These are phyloP conservation scores for Cyberlindnera lachancei DNA, from an alignment of 805 yeast species.

Conservation along the genomic window DNA sequence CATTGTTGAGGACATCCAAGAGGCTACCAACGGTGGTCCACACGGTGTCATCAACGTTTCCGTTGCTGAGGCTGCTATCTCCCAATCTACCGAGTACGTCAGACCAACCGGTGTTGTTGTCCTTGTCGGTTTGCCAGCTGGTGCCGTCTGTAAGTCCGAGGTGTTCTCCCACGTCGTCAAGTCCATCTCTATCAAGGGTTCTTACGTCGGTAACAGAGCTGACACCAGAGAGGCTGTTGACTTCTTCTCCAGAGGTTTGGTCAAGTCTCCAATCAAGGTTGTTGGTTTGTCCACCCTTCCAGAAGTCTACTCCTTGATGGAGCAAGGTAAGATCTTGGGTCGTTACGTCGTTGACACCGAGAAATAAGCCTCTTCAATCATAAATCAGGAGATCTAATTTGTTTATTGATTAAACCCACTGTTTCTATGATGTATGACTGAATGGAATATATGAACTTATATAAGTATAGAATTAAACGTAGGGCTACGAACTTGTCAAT, in stretches of 20 bases:
- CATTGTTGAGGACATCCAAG: slow-evolving; percentile 45
- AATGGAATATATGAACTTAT: too few species aligned
- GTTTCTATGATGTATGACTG: too few species aligned
- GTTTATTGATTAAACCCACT: too few species aligned
- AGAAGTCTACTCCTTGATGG: slow-evolving; percentile 68
- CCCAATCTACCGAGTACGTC: slow-evolving; percentile 50
- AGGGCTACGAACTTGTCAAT: too few species aligned
- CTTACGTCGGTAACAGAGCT: slow-evolving; percentile 85
- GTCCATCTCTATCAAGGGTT: slow-evolving; percentile 67
- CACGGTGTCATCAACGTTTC: slow-evolving; percentile 74
- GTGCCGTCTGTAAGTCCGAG: slow-evolving; percentile 61
- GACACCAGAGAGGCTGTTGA: slow-evolving; percentile 79
- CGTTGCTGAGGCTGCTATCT: slow-evolving; percentile 61
- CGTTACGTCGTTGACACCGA: slow-evolving; percentile 81
- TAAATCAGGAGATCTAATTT: background rate
- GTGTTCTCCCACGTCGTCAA: slow-evolving; percentile 71
- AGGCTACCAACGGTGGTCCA: slow-evolving; percentile 64
- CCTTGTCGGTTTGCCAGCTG: slow-evolving; percentile 73
- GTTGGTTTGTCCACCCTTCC: slow-evolving; percentile 70
- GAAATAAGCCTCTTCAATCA: slow-evolving; percentile 60
- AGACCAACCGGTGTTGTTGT: slow-evolving; percentile 67
- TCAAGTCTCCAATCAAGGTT: slow-evolving; percentile 65
- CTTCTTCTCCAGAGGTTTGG: slow-evolving; percentile 65
- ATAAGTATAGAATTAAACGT: too few species aligned
- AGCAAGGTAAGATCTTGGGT: slow-evolving; percentile 77